phyloP scores from a whole-genome alignment of 495 filamentous ascomycete genomes.

The Jackrogersella multiformis region DNA sequence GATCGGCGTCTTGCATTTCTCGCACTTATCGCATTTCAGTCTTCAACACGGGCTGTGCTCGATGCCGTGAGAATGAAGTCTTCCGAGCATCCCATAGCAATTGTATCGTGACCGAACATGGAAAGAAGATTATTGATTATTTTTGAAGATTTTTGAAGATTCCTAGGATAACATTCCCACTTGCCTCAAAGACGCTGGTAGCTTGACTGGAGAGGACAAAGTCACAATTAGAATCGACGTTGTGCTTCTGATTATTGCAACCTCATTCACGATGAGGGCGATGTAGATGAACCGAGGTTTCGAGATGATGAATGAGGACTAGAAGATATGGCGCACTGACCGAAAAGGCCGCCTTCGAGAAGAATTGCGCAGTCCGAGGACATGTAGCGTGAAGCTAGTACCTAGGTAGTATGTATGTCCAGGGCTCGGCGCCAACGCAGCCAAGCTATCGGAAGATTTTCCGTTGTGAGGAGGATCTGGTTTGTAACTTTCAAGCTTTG shows the following conservation, averaged over 20 bases:
- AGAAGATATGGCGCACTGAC: neutral
- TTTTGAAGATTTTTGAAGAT: too few relatives aligned
- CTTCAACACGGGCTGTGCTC: neutral
- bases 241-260: neutral
- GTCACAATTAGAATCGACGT: neutral
- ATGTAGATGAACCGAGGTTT: neutral
- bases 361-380: too few relatives aligned
- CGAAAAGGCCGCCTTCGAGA: neutral
- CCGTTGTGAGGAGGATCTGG: constrained; percentile 15
- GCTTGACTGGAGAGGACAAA: neutral
- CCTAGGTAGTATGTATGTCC: neutral
- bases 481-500: constrained; percentile 26
- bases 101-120: neutral
- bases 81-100: neutral
- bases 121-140: too few relatives aligned
- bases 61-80: neutral
- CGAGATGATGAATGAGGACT: constrained; percentile 4
- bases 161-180: neutral
- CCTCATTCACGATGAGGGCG: neutral
- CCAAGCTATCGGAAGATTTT: constrained; percentile 33
- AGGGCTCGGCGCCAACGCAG: constrained; percentile 30
- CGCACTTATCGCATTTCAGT: neutral
- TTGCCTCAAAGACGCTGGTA: neutral
- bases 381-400: neutral
- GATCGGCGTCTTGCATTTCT: constrained; percentile 32